Percentiles rank a stretch among this genome's conserved stretches.
Conservation (phyloP, 2,329 filamentous ascomycete genomes). For the Pseudogymnoascus sp. region DNA sequence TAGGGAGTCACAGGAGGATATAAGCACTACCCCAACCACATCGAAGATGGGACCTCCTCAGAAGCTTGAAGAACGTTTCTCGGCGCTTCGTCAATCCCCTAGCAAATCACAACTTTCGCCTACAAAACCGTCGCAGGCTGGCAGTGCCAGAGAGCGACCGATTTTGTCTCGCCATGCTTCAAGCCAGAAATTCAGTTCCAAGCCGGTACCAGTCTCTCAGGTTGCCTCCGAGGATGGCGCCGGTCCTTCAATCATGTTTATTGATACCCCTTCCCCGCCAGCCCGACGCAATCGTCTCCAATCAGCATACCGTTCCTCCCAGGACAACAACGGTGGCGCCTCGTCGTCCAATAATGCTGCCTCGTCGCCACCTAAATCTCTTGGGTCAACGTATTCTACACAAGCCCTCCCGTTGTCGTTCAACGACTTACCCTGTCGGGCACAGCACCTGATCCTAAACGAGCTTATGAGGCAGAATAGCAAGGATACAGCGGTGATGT, state of each 20-base stretch:
- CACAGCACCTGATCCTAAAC: conserved; percentile 80
- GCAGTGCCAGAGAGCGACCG: conserved; percentile 31
- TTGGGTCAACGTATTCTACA: conserved; percentile 44
- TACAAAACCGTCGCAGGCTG: background rate
- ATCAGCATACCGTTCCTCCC: conserved; percentile 21
- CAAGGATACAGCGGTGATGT: conserved; percentile 64
- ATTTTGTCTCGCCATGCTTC: conserved; percentile 47
- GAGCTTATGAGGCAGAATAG: conserved; percentile 69
- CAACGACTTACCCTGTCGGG: conserved; percentile 76
- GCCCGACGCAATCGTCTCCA: conserved; percentile 19
- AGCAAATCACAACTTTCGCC: conserved; percentile 4
- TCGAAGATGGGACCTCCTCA: background rate
- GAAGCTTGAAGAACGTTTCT: conserved; percentile 2
- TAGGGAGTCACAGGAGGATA: background rate
- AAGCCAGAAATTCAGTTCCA: conserved; percentile 60
- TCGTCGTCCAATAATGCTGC: conserved; percentile 28
- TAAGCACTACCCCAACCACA: background rate
- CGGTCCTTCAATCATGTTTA: conserved; percentile 70
- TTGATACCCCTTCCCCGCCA: conserved; percentile 35
- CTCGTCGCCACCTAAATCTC: conserved; percentile 4
- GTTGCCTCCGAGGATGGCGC: conserved; percentile 57
- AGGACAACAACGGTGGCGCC: conserved; percentile 16
- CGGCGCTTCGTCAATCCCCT: background rate
- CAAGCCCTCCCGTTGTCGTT: conserved; percentile 67
- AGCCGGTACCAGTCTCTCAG: conserved; percentile 62